A percentile compares a stretch with the other conserved stretches of the same genome.
Evolutionary conservation across 306 rosid species (phyloP).

Genomic region (Prunus padus): DNA sequence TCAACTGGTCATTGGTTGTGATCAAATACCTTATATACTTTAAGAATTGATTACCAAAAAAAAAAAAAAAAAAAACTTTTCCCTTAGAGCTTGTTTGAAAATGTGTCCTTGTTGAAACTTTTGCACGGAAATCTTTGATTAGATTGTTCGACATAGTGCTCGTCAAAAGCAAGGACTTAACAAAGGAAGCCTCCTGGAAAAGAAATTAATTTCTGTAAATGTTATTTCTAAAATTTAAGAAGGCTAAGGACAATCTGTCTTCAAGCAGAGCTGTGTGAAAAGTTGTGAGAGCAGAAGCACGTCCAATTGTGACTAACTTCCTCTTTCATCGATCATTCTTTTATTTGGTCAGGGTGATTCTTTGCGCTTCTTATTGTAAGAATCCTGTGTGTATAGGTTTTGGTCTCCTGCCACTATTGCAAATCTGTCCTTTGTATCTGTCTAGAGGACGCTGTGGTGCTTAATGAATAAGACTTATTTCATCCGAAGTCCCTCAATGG

Average conservation of each 20-base stretch:
- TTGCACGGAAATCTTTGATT: neutral
- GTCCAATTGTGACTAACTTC: neutral
- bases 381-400: neutral
- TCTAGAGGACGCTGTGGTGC: neutral
- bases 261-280: neutral
- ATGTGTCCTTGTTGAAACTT: neutral
- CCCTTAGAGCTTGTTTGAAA: neutral
- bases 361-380: neutral
- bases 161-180: neutral
- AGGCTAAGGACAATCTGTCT: constrained; percentile 1
- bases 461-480: neutral
- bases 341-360: neutral
- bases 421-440: neutral
- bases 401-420: neutral
- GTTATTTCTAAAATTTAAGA: neutral
- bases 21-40: neutral
- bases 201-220: neutral
- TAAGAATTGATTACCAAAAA: neutral
- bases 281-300: neutral
- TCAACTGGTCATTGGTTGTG: neutral
- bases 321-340: neutral
- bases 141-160: neutral
- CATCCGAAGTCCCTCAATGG: too few relatives aligned
- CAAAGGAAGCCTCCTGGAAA: neutral
- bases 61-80: neutral